These are phyloP conservation scores for Tricholoma furcatifolium DNA, from an alignment of 768 basidiomycete genomes.

Conservation along the genomic window DNA sequence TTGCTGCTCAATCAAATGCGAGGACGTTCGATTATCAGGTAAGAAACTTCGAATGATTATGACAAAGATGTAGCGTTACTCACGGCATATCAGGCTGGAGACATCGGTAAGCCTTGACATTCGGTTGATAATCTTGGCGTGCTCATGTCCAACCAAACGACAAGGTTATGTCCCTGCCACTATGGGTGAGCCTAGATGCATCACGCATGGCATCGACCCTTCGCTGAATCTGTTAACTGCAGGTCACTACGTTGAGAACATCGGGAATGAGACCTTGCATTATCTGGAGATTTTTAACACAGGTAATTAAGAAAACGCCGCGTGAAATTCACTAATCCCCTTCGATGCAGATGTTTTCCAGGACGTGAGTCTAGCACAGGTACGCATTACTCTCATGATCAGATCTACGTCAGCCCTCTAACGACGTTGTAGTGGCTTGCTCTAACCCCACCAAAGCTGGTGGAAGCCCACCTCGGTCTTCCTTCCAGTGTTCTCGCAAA, in stretches of 20 bases:
- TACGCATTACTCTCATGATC: conserved; percentile 17
- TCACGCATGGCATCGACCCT: neutral
- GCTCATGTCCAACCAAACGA: conserved; percentile 6
- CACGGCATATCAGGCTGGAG: conserved; percentile 41
- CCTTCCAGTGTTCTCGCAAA: conserved; percentile 20
- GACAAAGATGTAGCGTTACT: neutral
- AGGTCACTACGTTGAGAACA: conserved; percentile 58
- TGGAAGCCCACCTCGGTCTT: conserved; percentile 15
- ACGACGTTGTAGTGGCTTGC: conserved; percentile 21
- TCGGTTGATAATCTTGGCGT: neutral
- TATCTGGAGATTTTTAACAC: conserved; percentile 48
- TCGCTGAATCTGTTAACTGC: conserved; percentile 5
- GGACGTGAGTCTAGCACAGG: conserved; percentile 46
- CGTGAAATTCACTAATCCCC: too few relatives aligned
- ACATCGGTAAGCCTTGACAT: conserved; percentile 42
- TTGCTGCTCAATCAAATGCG: conserved; percentile 51
- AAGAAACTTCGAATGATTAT: neutral
- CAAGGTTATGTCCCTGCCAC: conserved; percentile 56
- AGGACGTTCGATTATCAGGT: conserved; percentile 61
- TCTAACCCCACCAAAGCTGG: conserved; percentile 18
- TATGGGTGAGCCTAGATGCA: conserved; percentile 39
- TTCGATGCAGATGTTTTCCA: conserved; percentile 25
- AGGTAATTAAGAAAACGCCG: too few relatives aligned
- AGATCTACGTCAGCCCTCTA: neutral
- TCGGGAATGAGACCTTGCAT: conserved; percentile 45